Evolutionary conservation across 2,329 filamentous ascomycete genomes (phyloP), one percentile per base, ranked within the genome.

Genomic region (Calonectria honghensis): DNA sequence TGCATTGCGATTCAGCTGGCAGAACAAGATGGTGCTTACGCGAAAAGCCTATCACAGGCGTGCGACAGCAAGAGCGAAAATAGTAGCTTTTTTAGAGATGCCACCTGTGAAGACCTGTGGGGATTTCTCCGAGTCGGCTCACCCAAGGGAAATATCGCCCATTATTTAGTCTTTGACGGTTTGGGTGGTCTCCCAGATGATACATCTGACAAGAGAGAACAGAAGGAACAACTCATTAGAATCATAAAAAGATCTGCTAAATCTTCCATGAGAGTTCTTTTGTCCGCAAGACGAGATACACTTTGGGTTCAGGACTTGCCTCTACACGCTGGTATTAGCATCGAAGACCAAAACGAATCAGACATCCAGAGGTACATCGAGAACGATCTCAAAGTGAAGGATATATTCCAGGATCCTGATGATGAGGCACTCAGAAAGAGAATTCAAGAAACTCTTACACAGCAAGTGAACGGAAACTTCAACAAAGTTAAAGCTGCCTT

Each of bases 1-100:
- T 61, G 57, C 20, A 61, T 61, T 16, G 57, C 57, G 9, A 61
- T 61, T 24, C 57, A 61, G 16, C 57, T 61, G 29, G 57, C 57
- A 11, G 57, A 61, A n/a, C 57, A 61, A 14, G 57, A 61, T 29
- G 16, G 57, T 11, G 57, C 57, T 4, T 61, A 39, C 14, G 57
- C 57, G 6, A 61, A 61, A 37, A 61, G 57, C 9, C 24, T 61
- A 6, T 61, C 57, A 9, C 57, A 61, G 6, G 57, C 57, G 27
- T 61, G 57, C 11, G 57, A 61, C 41, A 29, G 35, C 32, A 61
- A 61, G 16, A 61, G 13, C 4, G 57, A 61, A n/a, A 61, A 61
- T 7, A 61, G 57, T 9, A 61, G 37, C 24, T 61, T 61, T 27
- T 61, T 61, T 20, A 61, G 57, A 61, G 57, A 61, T 29, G 57